Percentiles rank a stretch among this genome's conserved stretches.
Conservation (phyloP, 208 protist genomes). For the Trypanosoma theileri region DNA sequence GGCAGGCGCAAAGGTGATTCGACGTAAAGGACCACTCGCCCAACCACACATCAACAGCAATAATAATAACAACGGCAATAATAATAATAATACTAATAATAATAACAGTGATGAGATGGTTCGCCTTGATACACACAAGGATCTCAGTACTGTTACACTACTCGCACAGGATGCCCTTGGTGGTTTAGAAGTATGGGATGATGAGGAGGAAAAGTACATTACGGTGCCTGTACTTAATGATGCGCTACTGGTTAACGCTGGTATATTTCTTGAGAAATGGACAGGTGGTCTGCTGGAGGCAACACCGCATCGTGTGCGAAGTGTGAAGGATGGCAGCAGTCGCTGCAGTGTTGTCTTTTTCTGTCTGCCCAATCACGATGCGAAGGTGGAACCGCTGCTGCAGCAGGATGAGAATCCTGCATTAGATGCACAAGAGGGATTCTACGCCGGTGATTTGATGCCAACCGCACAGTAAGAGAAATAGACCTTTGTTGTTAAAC, state of each 20-base stretch:
- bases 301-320: slow-evolving; percentile 83
- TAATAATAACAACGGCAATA: slow-evolving; percentile 22
- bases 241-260: slow-evolving; percentile 83
- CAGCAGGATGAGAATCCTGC: slow-evolving; percentile 84
- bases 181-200: slow-evolving; percentile 85
- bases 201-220: slow-evolving; percentile 54
- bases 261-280: slow-evolving; percentile 88
- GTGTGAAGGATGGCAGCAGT: slow-evolving; percentile 51
- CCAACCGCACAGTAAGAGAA: slow-evolving; percentile 30
- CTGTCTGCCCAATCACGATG: slow-evolving; percentile 79
- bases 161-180: slow-evolving; percentile 83
- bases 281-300: slow-evolving; percentile 80
- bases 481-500: not conserved
- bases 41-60: slow-evolving; percentile 36
- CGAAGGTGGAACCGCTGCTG: slow-evolving; percentile 79
- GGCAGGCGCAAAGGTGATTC: slow-evolving; percentile 70
- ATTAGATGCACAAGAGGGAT: slow-evolving; percentile 67
- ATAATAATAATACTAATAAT: slow-evolving; percentile 7
- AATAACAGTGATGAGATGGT: slow-evolving; percentile 34
- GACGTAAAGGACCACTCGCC: slow-evolving; percentile 62
- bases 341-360: slow-evolving; percentile 90
- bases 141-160: slow-evolving; percentile 85
- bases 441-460: slow-evolving; percentile 85
- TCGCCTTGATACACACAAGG: slow-evolving; percentile 83
- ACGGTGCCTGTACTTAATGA: slow-evolving; percentile 83